A percentile compares a stretch with the other conserved stretches of the same genome.
Evolutionary conservation across 1,284 basidiomycete species (phyloP).

Genomic region (Wallemia hederae): DNA sequence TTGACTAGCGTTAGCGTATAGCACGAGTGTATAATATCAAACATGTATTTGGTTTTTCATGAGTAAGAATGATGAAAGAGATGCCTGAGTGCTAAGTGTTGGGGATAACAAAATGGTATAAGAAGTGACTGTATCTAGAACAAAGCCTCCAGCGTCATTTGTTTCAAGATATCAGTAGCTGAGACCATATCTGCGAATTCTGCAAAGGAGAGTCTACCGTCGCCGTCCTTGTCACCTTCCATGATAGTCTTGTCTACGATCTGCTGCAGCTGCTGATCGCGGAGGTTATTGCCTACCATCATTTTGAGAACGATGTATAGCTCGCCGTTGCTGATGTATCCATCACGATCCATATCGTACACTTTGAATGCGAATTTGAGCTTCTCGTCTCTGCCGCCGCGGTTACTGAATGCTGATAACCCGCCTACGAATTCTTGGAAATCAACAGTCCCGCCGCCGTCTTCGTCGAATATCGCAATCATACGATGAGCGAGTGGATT

Average conservation of each 20-base stretch:
- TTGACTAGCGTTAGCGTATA: too few relatives aligned
- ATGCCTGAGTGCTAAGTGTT: too few relatives aligned
- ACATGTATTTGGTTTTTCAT: background rate
- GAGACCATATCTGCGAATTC: constrained; percentile 93
- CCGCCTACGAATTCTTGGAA: constrained; percentile 98
- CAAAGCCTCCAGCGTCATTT: constrained; percentile 89
- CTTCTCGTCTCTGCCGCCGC: constrained; percentile 89
- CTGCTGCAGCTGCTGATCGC: constrained; percentile 96
- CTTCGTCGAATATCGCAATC: constrained; percentile 98
- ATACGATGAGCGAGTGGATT: constrained; percentile 88
- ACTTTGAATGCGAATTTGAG: constrained; percentile 94
- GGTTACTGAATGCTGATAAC: constrained; percentile 81
- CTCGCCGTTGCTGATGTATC: constrained; percentile 94
- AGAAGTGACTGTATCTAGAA: constrained; percentile 25
- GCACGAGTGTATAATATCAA: background rate
- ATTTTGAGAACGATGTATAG: constrained; percentile 95
- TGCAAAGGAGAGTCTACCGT: constrained; percentile 86
- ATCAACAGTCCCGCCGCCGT: constrained; percentile 92
- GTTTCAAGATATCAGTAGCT: constrained; percentile 88
- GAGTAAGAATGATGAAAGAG: too few relatives aligned
- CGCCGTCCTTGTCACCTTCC: constrained; percentile 91
- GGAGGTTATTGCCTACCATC: constrained; percentile 96
- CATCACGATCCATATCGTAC: constrained; percentile 93
- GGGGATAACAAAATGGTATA: background rate
- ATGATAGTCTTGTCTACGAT: constrained; percentile 99